Base-by-base conservation (phyloP, 805 yeast species). In the Hanseniaspora mollemarum region DNA sequence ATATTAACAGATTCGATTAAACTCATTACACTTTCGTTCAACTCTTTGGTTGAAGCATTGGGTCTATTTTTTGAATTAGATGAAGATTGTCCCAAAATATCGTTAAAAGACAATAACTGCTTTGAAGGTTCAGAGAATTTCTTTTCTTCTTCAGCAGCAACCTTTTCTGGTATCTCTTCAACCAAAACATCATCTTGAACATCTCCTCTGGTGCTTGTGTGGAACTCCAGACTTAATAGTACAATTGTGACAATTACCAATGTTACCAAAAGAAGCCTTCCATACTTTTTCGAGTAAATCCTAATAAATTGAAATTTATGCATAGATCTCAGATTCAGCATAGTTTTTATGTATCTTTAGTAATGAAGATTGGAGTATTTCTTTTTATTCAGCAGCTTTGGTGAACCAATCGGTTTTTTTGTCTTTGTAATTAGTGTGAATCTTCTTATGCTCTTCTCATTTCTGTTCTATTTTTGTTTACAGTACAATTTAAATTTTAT, bases 71-170 rank as follows among this genome's bases (percentile, higher is more conserved):
- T 3, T 24, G 16, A 7, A 18, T 35, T 21, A n/a, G 13, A 16
- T 21, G 21, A 33, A 13, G 51, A 44, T 22, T 39, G 31, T 8
- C 51, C 51, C 25, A 46, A 32, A 24, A 46, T 46, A 25, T 46
- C 51, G 33, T 46, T 21, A 16, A 46, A 46, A 1, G 51, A 46
- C 12, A 46, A 35, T 25, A 46, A 31, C 8, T 39, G 25, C 18
- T 32, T 46, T 12, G 29, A 9, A 19, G 25, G 19, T 13, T 32
- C n/a, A 32, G 36, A 13, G 16, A 29, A 16, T 26, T 29, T 15
- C 7, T n/a, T 40, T 5, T 32, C 9, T 24, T 18, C 15, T n/a
- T 28, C 22, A 6, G 2, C 9, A 12, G 25, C 19, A 4, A 13
- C 40, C 13, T 26, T 15, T 12, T 32, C n/a, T 32, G 18, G n/a